Percentiles rank a stretch among this genome's conserved stretches.
These are phyloP conservation scores for Aspergillus hortae DNA, from an alignment of 2,329 filamentous ascomycete genomes.

Conservation along the genomic window DNA sequence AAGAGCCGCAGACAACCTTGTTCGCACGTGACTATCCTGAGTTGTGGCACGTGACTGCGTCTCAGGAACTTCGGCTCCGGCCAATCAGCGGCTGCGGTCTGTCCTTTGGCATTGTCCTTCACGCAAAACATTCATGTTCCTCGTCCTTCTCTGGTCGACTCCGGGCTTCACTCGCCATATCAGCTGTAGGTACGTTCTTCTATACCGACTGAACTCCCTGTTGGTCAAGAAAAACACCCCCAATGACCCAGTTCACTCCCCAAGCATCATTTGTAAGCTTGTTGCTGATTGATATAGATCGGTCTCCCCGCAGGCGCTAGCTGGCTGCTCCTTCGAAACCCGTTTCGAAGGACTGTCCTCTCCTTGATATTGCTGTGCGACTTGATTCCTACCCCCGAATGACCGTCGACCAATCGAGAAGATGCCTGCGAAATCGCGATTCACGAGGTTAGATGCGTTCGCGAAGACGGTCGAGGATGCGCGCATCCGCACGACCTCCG, in stretches of 20 bases:
- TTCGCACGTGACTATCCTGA: background rate
- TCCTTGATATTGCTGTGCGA: conserved; percentile 1
- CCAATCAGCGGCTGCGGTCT: conserved; percentile 31
- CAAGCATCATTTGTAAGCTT: no score
- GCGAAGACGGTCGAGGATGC: conserved; percentile 99
- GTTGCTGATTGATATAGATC: background rate
- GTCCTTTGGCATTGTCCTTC: conserved; percentile 22
- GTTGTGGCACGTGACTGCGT: conserved; percentile 15
- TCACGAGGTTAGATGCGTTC: conserved; percentile 96
- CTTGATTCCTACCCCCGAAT: conserved; percentile 17
- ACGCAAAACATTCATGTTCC: background rate
- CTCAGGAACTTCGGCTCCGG: conserved; percentile 7
- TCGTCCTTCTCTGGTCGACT: background rate
- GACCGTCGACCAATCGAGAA: conserved; percentile 24
- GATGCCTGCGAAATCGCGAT: conserved; percentile 90
- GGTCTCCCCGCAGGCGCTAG: background rate
- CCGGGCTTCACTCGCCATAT: no score
- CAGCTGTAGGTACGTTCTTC: no score
- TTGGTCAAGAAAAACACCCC: no score
- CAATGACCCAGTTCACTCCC: no score
- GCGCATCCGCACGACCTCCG: conserved; percentile 88
- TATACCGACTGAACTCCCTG: no score
- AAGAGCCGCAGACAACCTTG: conserved; percentile 18
- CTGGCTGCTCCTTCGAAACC: background rate
- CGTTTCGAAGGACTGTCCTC: background rate